These are phyloP conservation scores for Aphanomyces stellatus DNA, from an alignment of 352 stramenopile genomes.

Conservation along the genomic window DNA sequence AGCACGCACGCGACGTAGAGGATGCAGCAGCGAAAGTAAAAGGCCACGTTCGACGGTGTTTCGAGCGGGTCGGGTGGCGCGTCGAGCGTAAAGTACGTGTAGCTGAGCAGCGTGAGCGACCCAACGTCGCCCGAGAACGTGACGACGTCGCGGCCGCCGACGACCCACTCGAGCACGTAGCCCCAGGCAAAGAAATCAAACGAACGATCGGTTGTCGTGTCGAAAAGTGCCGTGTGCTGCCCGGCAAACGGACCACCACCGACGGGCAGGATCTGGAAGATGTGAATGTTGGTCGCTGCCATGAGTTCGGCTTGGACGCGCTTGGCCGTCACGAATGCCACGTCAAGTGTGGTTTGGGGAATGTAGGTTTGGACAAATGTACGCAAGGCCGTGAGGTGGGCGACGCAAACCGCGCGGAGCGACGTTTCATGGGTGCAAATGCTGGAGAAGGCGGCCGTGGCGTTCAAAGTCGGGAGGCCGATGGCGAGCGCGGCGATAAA, in stretches of 20 bases:
- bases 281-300: neutral
- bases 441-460: neutral
- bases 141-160: neutral
- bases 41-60: neutral
- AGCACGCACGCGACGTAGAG: neutral
- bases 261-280: neutral
- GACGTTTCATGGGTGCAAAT: neutral
- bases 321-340: neutral
- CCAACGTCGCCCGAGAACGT: neutral
- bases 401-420: neutral
- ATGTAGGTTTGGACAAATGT: neutral
- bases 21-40: neutral
- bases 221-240: too few relatives aligned
- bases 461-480: neutral
- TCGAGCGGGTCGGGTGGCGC: neutral
- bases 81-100: neutral
- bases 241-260: too few relatives aligned
- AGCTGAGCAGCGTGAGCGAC: neutral
- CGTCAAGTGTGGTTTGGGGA: neutral
- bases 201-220: neutral
- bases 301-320: neutral
- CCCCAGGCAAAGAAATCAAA: neutral
- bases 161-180: neutral
- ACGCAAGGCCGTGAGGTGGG: neutral
- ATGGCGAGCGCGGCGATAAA: neutral